Conservation (phyloP, 2,329 filamentous ascomycete genomes). For the Fusarium protoensiforme region DNA sequence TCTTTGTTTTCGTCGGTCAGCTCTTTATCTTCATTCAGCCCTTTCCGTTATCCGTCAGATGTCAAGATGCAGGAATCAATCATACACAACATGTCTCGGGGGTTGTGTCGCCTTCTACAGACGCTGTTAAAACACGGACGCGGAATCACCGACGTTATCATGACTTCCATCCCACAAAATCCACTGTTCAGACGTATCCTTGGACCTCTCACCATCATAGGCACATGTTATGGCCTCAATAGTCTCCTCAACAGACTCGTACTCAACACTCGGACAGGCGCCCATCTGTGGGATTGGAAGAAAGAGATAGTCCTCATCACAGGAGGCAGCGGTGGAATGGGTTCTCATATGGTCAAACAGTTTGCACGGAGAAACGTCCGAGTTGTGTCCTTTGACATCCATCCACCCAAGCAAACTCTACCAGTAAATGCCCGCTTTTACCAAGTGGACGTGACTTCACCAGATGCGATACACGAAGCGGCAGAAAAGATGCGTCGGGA, state of each 20-base stretch:
- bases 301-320: conserved; percentile 19
- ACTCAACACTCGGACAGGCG: neutral
- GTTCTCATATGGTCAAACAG: conserved; percentile 45
- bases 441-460: conserved; percentile 16
- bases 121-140: neutral
- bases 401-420: neutral
- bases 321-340: conserved; percentile 47
- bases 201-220: neutral
- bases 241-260: neutral
- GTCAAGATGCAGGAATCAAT: neutral
- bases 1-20: neutral
- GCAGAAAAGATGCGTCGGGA: conserved; percentile 10
- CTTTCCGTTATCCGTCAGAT: neutral
- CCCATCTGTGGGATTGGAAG: conserved; percentile 5
- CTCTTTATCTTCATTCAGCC: neutral
- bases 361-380: conserved; percentile 4
- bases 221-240: neutral
- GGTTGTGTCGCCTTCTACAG: neutral
- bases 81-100: neutral
- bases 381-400: conserved; percentile 14
- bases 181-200: neutral
- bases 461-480: conserved; percentile 1
- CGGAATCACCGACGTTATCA: neutral
- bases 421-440: conserved; percentile 7
- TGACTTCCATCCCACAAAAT: neutral